These are phyloP conservation scores for Penicillium manginii DNA, from an alignment of 495 filamentous ascomycete species.

Conservation along the genomic window DNA sequence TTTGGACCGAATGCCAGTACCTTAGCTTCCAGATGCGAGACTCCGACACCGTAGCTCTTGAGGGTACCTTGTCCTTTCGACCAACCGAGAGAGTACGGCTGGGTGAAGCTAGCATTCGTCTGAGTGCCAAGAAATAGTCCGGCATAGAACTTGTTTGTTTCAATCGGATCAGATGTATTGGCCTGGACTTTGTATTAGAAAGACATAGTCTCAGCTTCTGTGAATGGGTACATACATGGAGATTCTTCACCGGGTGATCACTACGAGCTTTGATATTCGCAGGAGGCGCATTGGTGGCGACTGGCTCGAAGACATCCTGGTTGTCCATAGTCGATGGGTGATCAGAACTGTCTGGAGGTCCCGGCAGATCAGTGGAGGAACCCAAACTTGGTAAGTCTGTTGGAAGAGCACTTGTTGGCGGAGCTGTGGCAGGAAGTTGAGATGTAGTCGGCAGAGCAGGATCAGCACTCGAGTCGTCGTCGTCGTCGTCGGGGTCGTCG, in stretches of 20 bases:
- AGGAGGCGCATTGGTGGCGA: conserved; percentile 63
- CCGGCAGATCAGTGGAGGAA: not conserved
- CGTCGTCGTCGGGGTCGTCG: too few relatives aligned
- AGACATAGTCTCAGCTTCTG: not conserved
- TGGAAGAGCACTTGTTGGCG: not conserved
- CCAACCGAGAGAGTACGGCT: conserved; percentile 86
- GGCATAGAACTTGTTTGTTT: conserved; percentile 92
- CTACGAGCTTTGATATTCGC: conserved; percentile 51
- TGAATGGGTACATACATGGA: conserved; percentile 40
- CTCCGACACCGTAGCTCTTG: conserved; percentile 73
- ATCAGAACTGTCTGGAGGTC: not conserved
- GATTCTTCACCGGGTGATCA: conserved; percentile 56
- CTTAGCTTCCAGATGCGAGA: conserved; percentile 69
- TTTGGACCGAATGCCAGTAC: conserved; percentile 66
- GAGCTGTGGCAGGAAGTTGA: not conserved
- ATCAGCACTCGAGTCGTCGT: conserved; percentile 16
- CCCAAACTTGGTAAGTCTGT: not conserved
- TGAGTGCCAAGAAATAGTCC: conserved; percentile 85
- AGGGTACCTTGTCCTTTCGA: conserved; percentile 67
- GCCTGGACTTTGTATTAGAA: conserved; percentile 19
- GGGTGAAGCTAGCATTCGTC: conserved; percentile 70
- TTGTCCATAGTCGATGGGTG: conserved; percentile 27
- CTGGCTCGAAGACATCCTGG: conserved; percentile 59
- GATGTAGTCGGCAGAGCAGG: not conserved
- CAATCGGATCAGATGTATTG: conserved; percentile 56